Evolutionary conservation across 208 protist species (phyloP), one percentile per base, ranked within the genome.

Genomic region (Angomonas deanei): DNA sequence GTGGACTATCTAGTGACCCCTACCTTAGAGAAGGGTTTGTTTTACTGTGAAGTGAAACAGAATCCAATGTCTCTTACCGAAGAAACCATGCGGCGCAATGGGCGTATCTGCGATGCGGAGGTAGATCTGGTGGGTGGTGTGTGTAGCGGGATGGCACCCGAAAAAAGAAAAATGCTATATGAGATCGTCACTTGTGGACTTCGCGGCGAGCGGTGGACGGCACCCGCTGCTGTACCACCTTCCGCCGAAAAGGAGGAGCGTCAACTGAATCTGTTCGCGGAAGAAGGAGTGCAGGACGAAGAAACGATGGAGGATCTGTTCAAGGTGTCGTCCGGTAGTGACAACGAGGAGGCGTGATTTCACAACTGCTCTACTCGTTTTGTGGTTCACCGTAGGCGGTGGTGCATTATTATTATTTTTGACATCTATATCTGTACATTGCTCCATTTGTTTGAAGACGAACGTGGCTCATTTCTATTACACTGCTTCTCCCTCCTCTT

Each of bases 1-100:
- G 72, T 91, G 13, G 42, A 75, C 27, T 80, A 91, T 55, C 13
- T 74, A 3, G 72, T 88, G 10, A 66, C 55, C 21, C 62, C 64
- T 13, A 27, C 36, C 1, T 61, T 56, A 2, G 61, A 60, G 8
- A 24, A 23, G 66, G 68, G 24, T 30, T 21, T 2, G 26, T 49
- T 32, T 54, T 32, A 72, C 19, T 61, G 56, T 26, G 33, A 50
- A 21, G 56, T 72, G 26, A 27, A 68, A 46, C 6, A 26, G 23
- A 17, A 53, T 8, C 47, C n/a, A 8, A 6, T 53, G 47, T 6
- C 11, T 6, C 10, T 23, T 15, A n/a, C 47, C 10, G 47, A 15
- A 6, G 19, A 6, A 6, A n/a, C n/a, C 11, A n/a, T 53, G 19
- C 11, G 47, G n/a, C n/a, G 21, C 5, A 15, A 53, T 15, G 10